These are phyloP conservation scores for Zangia roseola DNA, from an alignment of 768 basidiomycete genomes.

Conservation along the genomic window DNA sequence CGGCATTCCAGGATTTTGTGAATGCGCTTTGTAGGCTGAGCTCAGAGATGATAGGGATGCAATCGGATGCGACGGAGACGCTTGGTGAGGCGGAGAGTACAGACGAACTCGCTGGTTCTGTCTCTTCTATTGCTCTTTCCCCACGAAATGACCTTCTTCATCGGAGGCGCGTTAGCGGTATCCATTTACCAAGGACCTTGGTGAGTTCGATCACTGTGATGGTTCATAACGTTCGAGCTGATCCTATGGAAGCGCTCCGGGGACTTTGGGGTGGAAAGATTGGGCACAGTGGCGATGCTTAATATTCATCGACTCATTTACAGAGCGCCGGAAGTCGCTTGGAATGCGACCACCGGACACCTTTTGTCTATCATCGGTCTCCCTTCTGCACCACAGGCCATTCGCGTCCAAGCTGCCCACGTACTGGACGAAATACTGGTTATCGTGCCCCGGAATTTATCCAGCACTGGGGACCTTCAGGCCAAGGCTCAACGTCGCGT, in stretches of 20 bases:
- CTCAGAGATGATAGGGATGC: conserved; percentile 91
- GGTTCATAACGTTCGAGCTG: neutral
- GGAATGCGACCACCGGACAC: conserved; percentile 79
- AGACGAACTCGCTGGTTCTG: conserved; percentile 34
- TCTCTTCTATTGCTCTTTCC: conserved; percentile 37
- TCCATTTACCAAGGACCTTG: conserved; percentile 76
- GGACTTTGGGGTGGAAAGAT: conserved; percentile 90
- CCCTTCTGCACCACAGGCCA: conserved; percentile 64
- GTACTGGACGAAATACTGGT: conserved; percentile 83
- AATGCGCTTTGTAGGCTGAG: conserved; percentile 81
- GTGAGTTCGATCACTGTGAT: conserved; percentile 42
- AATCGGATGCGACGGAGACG: conserved; percentile 41
- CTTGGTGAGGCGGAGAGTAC: conserved; percentile 31
- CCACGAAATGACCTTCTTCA: conserved; percentile 46
- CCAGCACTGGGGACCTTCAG: conserved; percentile 58
- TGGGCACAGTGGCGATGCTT: conserved; percentile 74
- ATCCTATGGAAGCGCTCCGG: conserved; percentile 63
- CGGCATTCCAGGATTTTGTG: conserved; percentile 76
- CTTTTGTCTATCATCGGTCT: conserved; percentile 76
- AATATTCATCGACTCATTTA: conserved; percentile 89
- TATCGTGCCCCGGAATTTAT: conserved; percentile 70
- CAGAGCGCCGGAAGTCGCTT: conserved; percentile 78
- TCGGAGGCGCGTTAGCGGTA: conserved; percentile 80
- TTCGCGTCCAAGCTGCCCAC: conserved; percentile 87
- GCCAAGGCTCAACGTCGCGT: conserved; percentile 77